These are phyloP conservation scores for Aspergillus chevalieri DNA, from an alignment of 2,329 filamentous ascomycete species.

Conservation along the genomic window DNA sequence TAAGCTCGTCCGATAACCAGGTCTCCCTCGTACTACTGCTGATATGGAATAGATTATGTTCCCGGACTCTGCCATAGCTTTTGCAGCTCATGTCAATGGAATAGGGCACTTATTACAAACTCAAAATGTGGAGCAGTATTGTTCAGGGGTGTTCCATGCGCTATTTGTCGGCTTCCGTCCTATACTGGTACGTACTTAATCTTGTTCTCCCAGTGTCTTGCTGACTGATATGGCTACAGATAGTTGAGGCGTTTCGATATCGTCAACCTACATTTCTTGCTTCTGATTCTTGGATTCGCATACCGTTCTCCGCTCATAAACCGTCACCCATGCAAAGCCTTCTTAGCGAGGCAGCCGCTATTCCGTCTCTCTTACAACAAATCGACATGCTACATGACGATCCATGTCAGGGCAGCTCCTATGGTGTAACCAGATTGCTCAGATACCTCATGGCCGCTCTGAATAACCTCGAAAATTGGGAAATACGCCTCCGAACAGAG, in stretches of 20 bases:
- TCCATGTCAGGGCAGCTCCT: not conserved
- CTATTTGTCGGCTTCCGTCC: slow-evolving; percentile 39
- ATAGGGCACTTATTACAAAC: slow-evolving; percentile 30
- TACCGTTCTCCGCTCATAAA: slow-evolving; percentile 23
- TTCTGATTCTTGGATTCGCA: slow-evolving; percentile 20
- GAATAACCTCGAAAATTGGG: not conserved
- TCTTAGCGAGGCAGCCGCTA: slow-evolving; percentile 20
- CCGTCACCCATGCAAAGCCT: slow-evolving; percentile 29
- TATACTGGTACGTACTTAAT: slow-evolving; percentile 25
- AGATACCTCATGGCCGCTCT: not conserved
- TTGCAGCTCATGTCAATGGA: slow-evolving; percentile 30
- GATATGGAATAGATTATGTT: slow-evolving; percentile 25
- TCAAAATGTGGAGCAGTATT: slow-evolving; percentile 24
- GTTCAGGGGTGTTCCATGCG: slow-evolving; percentile 29
- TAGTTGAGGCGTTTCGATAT: slow-evolving; percentile 24
- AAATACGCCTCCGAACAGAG: not conserved
- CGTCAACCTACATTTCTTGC: slow-evolving; percentile 28
- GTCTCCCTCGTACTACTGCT: slow-evolving; percentile 2
- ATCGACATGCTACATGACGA: slow-evolving; percentile 10
- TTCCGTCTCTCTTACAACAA: slow-evolving; percentile 24
- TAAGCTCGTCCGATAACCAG: slow-evolving; percentile 4
- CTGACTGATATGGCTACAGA: slow-evolving; percentile 11
- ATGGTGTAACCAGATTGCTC: not conserved
- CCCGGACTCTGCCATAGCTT: slow-evolving; percentile 19
- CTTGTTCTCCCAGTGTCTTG: not conserved